Percentiles rank a stretch among this genome's conserved stretches.
These are phyloP conservation scores for Meyerozyma sp. DNA, from an alignment of 1,139 yeast genomes.

Conservation along the genomic window DNA sequence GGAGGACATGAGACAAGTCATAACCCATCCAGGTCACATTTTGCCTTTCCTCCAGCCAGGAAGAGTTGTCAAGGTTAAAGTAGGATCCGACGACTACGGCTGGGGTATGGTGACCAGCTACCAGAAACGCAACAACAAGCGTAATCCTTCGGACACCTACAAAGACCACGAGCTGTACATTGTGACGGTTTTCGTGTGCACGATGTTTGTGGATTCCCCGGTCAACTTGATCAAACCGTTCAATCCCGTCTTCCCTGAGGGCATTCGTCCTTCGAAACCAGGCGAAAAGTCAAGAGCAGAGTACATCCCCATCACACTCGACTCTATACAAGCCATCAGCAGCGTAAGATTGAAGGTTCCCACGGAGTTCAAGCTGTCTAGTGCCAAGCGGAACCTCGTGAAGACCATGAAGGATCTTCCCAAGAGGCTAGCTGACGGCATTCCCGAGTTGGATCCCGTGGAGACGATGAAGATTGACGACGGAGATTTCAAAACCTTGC, in stretches of 20 bases:
- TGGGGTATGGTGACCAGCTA: constrained; percentile 91
- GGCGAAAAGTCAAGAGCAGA: constrained; percentile 75
- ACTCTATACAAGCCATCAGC: constrained; percentile 69
- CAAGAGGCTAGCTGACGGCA: constrained; percentile 81
- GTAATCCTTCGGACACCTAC: constrained; percentile 46
- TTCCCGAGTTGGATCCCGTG: constrained; percentile 85
- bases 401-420: constrained; percentile 77
- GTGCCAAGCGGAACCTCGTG: constrained; percentile 67
- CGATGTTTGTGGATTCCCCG: constrained; percentile 77
- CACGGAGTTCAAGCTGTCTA: constrained; percentile 64
- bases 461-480: constrained; percentile 89
- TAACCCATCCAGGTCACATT: constrained; percentile 89
- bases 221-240: constrained; percentile 63
- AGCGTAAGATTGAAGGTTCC: constrained; percentile 81
- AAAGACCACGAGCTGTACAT: constrained; percentile 84
- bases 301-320: constrained; percentile 77
- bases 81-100: constrained; percentile 66
- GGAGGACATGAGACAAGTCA: constrained; percentile 73
- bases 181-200: constrained; percentile 76
- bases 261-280: constrained; percentile 74
- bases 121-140: constrained; percentile 60
- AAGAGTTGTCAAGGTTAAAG: constrained; percentile 66
- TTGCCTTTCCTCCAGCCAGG: constrained; percentile 86
- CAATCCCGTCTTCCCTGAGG: constrained; percentile 77
- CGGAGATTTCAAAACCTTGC: constrained; percentile 61